Evolutionary conservation across 495 filamentous ascomycete genomes (phyloP).

Genomic region (Mytilinidion resinicola): DNA sequence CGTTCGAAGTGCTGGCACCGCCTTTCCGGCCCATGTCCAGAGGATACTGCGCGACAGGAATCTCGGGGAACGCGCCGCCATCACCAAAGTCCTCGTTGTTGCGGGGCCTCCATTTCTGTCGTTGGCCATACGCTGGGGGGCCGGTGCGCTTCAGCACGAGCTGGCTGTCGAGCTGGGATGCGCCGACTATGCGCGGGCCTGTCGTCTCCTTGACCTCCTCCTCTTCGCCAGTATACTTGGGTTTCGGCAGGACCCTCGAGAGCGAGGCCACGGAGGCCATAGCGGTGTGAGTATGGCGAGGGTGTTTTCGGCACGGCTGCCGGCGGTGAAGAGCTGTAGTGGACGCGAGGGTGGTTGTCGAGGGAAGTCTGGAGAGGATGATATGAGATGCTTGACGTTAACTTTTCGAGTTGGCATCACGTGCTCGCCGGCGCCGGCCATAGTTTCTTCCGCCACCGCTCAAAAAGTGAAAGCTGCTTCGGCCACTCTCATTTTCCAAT

Average conservation of each 20-base stretch:
- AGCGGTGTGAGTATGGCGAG: not conserved
- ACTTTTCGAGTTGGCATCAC: no score
- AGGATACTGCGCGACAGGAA: slow-evolving; percentile 90
- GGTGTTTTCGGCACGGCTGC: not conserved
- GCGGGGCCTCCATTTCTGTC: slow-evolving; percentile 81
- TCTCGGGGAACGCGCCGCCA: slow-evolving; percentile 93
- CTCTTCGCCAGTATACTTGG: slow-evolving; percentile 79
- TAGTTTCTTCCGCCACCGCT: no score
- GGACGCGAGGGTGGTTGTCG: no score
- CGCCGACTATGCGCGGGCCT: slow-evolving; percentile 72
- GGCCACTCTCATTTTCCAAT: no score
- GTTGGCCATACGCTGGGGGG: slow-evolving; percentile 80
- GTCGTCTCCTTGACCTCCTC: slow-evolving; percentile 74
- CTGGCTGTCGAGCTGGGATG: slow-evolving; percentile 75
- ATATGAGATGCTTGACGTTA: no score
- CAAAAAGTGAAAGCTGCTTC: no score
- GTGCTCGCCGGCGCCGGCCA: no score
- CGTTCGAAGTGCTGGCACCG: slow-evolving; percentile 66
- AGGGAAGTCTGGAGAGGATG: no score
- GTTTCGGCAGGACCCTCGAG: slow-evolving; percentile 77
- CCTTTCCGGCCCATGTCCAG: slow-evolving; percentile 85
- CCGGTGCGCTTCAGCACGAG: slow-evolving; percentile 76
- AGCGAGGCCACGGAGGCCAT: slow-evolving; percentile 52
- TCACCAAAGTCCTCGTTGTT: slow-evolving; percentile 87
- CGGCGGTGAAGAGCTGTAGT: not conserved